Evolutionary conservation across 2,329 filamentous ascomycete genomes (phyloP).

Genomic region (Colletotrichum horii): DNA sequence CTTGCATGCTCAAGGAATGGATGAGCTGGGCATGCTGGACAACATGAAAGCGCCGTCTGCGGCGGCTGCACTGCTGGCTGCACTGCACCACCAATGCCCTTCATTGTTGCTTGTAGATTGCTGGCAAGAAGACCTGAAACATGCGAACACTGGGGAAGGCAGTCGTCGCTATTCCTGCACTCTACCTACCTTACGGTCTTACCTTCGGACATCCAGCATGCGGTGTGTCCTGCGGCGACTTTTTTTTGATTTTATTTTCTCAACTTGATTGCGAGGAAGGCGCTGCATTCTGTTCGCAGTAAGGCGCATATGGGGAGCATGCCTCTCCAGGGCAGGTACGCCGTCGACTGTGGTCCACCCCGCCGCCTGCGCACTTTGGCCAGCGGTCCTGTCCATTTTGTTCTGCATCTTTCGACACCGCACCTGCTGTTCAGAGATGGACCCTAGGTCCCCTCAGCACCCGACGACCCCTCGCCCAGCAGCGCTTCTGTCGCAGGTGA

Average conservation of each 20-base stretch:
- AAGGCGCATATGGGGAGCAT: neutral
- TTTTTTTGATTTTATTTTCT: neutral
- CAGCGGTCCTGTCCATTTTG: neutral
- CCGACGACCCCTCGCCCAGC: neutral
- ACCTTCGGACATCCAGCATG: neutral
- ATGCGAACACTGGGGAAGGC: constrained; percentile 1
- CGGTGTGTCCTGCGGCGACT: neutral
- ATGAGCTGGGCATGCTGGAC: neutral
- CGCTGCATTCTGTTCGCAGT: neutral
- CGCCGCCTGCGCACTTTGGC: neutral
- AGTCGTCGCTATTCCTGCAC: neutral
- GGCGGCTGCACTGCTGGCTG: neutral
- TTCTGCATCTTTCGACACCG: neutral
- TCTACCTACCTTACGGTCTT: neutral
- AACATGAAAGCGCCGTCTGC: neutral
- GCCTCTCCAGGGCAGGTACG: constrained; percentile 2
- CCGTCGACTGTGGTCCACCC: constrained; percentile 6
- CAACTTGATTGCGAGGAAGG: neutral
- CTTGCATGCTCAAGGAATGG: neutral
- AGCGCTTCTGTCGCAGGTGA: constrained; percentile 8
- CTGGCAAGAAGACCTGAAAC: constrained; percentile 15
- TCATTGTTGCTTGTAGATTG: constrained; percentile 16
- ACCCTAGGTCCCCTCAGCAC: neutral
- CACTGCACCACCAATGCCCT: neutral
- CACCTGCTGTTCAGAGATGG: neutral